Percentiles rank a stretch among this genome's conserved stretches.
phyloP scores from a whole-genome alignment of 331 rosid species.

The Quercus phellos region DNA sequence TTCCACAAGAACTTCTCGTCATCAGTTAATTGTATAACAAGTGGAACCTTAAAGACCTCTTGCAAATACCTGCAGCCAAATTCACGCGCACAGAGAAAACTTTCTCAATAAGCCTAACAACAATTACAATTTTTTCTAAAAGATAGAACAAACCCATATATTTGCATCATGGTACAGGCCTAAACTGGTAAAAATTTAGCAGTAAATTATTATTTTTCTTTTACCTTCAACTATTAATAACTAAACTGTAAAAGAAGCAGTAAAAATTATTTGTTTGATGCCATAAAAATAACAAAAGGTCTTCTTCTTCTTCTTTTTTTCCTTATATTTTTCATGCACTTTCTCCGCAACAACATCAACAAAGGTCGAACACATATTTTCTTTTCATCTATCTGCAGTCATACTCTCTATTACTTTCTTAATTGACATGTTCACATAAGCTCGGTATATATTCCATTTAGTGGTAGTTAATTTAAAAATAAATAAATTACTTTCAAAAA shows the following conservation, averaged over 20 bases:
- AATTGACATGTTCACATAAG: not conserved
- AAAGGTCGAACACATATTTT: no score
- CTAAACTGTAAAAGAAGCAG: not conserved
- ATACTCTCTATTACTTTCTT: no score
- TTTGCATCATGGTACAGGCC: not conserved
- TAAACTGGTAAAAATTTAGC: no score
- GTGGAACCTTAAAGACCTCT: conserved; percentile 93
- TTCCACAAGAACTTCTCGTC: conserved; percentile 97
- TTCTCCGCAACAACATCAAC: not conserved
- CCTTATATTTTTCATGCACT: not conserved
- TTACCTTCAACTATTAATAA: not conserved
- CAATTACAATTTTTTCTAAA: not conserved
- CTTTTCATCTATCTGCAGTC: no score
- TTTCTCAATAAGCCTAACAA: conserved; percentile 1
- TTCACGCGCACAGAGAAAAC: conserved; percentile 12
- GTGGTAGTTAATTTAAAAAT: not conserved
- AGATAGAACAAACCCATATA: not conserved
- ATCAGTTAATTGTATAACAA: conserved; percentile 92
- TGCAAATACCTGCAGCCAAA: conserved; percentile 73
- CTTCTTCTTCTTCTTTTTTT: not conserved
- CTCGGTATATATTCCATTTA: not conserved
- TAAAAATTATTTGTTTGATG: not conserved
- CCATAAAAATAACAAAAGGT: not conserved
- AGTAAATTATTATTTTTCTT: no score
- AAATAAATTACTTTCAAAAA: not conserved